These are phyloP conservation scores for Cystofilobasidium bisporidii DNA, from an alignment of 768 basidiomycete genomes.

Conservation along the genomic window DNA sequence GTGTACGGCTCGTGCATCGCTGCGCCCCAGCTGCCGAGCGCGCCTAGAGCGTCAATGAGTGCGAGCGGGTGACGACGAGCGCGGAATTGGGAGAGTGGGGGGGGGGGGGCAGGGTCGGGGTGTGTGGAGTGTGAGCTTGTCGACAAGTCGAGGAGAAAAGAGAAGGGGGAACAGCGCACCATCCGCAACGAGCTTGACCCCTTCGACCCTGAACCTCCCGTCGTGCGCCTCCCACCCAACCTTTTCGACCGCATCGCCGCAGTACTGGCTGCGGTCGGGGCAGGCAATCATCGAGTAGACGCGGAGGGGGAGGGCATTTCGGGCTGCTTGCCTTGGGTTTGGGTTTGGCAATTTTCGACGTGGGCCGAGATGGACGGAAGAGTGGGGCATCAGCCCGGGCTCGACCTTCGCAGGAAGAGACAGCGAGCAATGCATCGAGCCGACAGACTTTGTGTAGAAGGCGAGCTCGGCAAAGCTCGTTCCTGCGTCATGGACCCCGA, in stretches of 20 bases:
- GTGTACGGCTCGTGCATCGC: conserved; percentile 76
- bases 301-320: conserved; percentile 60
- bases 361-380: too few species aligned
- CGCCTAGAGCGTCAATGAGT: conserved; percentile 75
- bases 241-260: not conserved
- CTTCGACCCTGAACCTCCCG: conserved; percentile 52
- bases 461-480: conserved; percentile 48
- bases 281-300: conserved; percentile 37
- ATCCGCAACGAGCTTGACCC: conserved; percentile 36
- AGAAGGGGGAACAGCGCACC: conserved; percentile 35
- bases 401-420: not conserved
- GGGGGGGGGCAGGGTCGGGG: too few species aligned
- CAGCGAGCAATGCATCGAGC: not conserved
- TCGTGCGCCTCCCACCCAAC: conserved; percentile 36
- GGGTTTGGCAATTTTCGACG: conserved; percentile 20
- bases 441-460: conserved; percentile 56
- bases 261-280: conserved; percentile 31
- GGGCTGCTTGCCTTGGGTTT: conserved; percentile 54
- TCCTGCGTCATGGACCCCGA: conserved; percentile 76
- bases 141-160: too few species aligned
- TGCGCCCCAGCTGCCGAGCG: conserved; percentile 85
- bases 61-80: too few species aligned
- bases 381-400: too few species aligned
- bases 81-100: too few species aligned
- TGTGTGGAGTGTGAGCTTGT: too few species aligned